Evolutionary conservation across 305 asterid species (phyloP).

Genomic region (Withania somnifera): DNA sequence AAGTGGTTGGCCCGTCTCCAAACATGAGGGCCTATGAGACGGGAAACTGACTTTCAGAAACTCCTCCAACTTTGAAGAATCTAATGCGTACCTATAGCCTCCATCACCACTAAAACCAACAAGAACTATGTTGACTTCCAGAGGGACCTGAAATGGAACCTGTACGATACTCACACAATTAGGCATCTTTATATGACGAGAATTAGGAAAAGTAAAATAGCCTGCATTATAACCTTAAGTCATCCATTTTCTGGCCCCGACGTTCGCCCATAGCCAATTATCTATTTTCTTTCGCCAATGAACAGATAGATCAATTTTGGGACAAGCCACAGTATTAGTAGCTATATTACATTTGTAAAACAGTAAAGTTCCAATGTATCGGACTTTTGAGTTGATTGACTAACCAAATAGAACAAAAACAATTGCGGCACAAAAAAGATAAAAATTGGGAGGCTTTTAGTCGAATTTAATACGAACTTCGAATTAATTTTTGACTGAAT

Average conservation of each 20-base stretch:
- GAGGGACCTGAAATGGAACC: slow-evolving; percentile 99
- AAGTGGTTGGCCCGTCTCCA: slow-evolving; percentile 89
- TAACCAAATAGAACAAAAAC: neutral
- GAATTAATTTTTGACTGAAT: neutral
- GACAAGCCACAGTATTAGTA: neutral
- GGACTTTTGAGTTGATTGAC: neutral
- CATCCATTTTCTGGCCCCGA: neutral
- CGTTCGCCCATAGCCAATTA: neutral
- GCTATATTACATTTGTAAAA: neutral
- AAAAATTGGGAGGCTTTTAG: neutral
- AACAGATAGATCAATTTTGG: neutral
- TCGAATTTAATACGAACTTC: neutral
- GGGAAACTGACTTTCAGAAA: slow-evolving; percentile 79
- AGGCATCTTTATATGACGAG: slow-evolving; percentile 3
- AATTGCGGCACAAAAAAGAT: neutral
- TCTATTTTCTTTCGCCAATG: neutral
- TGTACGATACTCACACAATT: slow-evolving; percentile 19
- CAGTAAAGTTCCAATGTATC: neutral
- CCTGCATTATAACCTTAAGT: neutral
- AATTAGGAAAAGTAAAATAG: neutral
- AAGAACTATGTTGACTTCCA: slow-evolving; percentile 89
- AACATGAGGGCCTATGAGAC: slow-evolving; percentile 84
- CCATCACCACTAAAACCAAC: slow-evolving; percentile 90
- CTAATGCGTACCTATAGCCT: slow-evolving; percentile 70
- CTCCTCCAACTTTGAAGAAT: slow-evolving; percentile 82